A percentile compares a stretch with the other conserved stretches of the same genome.
Conservation (phyloP, 2,329 filamentous ascomycete genomes). For the Arthrobotrys sphaeroides region DNA sequence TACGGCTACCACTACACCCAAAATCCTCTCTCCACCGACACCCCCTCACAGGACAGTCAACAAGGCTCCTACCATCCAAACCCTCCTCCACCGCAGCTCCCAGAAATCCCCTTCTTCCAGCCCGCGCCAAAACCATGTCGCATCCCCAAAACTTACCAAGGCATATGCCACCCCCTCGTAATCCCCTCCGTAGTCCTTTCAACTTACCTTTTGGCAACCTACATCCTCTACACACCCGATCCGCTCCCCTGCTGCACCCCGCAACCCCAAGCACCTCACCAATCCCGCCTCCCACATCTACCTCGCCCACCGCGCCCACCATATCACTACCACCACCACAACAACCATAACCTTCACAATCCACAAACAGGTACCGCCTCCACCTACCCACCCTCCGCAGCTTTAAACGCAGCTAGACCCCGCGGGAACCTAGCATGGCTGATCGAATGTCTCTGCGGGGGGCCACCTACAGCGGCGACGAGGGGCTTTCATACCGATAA, state of each 20-base stretch:
- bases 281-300: not conserved
- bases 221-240: slow-evolving; percentile 19
- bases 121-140: slow-evolving; percentile 24
- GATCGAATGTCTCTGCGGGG: not conserved
- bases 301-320: no score
- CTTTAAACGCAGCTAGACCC: no score
- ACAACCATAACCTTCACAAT: no score
- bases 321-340: no score
- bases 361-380: no score
- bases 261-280: not conserved
- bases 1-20: not conserved
- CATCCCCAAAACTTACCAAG: slow-evolving; percentile 31
- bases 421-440: no score
- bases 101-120: not conserved
- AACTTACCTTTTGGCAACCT: slow-evolving; percentile 22
- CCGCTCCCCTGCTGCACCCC: not conserved
- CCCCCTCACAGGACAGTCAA: no score
- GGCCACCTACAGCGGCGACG: not conserved
- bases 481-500: no score
- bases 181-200: slow-evolving; percentile 36
- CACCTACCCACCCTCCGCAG: not conserved
- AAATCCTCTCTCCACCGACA: not conserved
- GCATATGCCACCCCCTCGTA: slow-evolving; percentile 41
- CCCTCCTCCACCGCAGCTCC: not conserved
- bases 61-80: not conserved